Percentiles rank a stretch among this genome's conserved stretches.
These are phyloP conservation scores for Amauroascus verrucosus DNA, from an alignment of 2,329 filamentous ascomycete genomes.

Conservation along the genomic window DNA sequence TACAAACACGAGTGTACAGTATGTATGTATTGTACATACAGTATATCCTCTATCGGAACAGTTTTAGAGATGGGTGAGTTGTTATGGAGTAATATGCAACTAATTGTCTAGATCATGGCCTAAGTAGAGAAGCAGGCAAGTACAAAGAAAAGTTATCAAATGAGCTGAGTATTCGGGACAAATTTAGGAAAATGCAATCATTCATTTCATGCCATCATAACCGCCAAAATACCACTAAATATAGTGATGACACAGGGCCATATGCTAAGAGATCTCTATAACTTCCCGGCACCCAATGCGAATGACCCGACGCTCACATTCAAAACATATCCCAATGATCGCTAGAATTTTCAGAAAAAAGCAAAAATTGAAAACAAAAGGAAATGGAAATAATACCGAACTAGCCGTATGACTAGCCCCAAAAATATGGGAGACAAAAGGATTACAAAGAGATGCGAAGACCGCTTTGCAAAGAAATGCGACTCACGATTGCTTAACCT, in stretches of 20 bases:
- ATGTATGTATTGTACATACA: too few species aligned
- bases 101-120: too few species aligned
- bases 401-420: background rate
- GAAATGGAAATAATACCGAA: background rate
- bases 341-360: background rate
- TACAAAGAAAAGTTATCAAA: background rate
- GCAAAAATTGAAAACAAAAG: background rate
- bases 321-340: background rate
- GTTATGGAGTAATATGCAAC: too few species aligned
- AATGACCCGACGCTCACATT: background rate
- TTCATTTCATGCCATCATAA: constrained; percentile 6
- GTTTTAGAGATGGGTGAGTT: too few species aligned
- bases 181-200: background rate
- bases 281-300: background rate
- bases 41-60: too few species aligned
- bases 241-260: too few species aligned
- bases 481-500: constrained; percentile 5
- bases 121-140: background rate
- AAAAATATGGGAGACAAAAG: background rate
- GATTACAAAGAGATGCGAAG: background rate
- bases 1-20: too few species aligned
- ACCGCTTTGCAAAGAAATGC: background rate
- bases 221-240: background rate
- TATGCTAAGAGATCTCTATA: background rate
- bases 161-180: background rate